Conservation (phyloP, 768 basidiomycete species). For the Lactifluus piperatus region DNA sequence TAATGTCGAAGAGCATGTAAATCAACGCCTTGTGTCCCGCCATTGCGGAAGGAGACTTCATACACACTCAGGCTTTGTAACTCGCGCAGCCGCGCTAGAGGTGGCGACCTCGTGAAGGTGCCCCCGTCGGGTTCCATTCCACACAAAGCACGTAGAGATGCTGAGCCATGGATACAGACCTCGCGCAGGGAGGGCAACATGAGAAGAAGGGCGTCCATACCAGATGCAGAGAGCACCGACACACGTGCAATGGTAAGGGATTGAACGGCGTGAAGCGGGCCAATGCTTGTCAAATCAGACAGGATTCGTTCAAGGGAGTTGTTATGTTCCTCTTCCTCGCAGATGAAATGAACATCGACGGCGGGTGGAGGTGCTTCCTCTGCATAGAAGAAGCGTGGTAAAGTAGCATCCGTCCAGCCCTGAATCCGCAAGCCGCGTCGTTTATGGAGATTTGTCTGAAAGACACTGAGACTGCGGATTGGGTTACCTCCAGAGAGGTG, state of each 20-base stretch:
- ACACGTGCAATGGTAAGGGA: slow-evolving; percentile 17
- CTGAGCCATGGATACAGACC: slow-evolving; percentile 18
- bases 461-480: slow-evolving; percentile 13
- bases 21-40: neutral
- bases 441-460: slow-evolving; percentile 1
- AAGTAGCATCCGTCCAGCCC: slow-evolving; percentile 6
- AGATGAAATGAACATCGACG: slow-evolving; percentile 17
- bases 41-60: slow-evolving; percentile 15
- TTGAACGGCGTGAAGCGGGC: slow-evolving; percentile 15
- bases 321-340: slow-evolving; percentile 15
- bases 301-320: slow-evolving; percentile 11
- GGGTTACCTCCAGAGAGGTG: slow-evolving; percentile 12
- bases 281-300: slow-evolving; percentile 4
- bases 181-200: slow-evolving; percentile 13
- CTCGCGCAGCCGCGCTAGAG: slow-evolving; percentile 4
- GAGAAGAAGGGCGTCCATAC: slow-evolving; percentile 10
- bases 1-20: slow-evolving; percentile 10
- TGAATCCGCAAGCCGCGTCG: slow-evolving; percentile 13
- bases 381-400: slow-evolving; percentile 13
- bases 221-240: neutral
- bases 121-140: neutral
- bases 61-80: slow-evolving; percentile 12
- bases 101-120: neutral
- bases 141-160: slow-evolving; percentile 15
- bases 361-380: slow-evolving; percentile 5